Evolutionary conservation across 805 yeast species (phyloP).

Genomic region (Nakazawaea ernobii): DNA sequence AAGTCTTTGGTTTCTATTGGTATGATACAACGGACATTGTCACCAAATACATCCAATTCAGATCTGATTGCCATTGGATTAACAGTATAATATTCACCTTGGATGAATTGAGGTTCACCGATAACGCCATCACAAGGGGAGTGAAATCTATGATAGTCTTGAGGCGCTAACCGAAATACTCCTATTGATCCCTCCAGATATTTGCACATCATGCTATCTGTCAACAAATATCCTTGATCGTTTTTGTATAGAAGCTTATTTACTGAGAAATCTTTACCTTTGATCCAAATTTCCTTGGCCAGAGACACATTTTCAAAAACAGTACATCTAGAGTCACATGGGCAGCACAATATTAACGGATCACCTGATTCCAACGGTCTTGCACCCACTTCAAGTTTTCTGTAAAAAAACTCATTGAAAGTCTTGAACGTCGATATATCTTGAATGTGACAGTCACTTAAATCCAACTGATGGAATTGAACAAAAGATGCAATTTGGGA

Average conservation of each 20-base stretch:
- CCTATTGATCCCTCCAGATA: conserved; percentile 60
- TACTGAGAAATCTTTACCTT: conserved; percentile 72
- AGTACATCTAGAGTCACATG: conserved; percentile 86
- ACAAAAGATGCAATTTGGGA: conserved; percentile 71
- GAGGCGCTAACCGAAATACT: conserved; percentile 90
- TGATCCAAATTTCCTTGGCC: conserved; percentile 84
- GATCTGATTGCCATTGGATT: conserved; percentile 96
- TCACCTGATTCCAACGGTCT: conserved; percentile 62
- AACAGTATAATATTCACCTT: conserved; percentile 92
- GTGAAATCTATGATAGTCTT: conserved; percentile 94
- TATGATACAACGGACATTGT: conserved; percentile 72
- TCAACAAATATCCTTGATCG: conserved; percentile 28
- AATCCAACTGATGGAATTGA: conserved; percentile 73
- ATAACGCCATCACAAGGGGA: conserved; percentile 75
- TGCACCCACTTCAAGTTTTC: conserved; percentile 66
- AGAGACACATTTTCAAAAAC: conserved; percentile 51
- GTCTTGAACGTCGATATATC: conserved; percentile 50
- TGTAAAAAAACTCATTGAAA: conserved; percentile 86
- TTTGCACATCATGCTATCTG: conserved; percentile 11
- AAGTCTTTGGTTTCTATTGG: conserved; percentile 74
- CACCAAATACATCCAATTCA: conserved; percentile 86
- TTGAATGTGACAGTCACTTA: conserved; percentile 54
- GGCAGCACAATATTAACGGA: conserved; percentile 52
- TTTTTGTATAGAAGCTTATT: conserved; percentile 49
- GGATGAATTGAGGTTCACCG: conserved; percentile 60